Evolutionary conservation across 2,329 filamentous ascomycete genomes (phyloP).

Genomic region (Coniochaeta sp.): DNA sequence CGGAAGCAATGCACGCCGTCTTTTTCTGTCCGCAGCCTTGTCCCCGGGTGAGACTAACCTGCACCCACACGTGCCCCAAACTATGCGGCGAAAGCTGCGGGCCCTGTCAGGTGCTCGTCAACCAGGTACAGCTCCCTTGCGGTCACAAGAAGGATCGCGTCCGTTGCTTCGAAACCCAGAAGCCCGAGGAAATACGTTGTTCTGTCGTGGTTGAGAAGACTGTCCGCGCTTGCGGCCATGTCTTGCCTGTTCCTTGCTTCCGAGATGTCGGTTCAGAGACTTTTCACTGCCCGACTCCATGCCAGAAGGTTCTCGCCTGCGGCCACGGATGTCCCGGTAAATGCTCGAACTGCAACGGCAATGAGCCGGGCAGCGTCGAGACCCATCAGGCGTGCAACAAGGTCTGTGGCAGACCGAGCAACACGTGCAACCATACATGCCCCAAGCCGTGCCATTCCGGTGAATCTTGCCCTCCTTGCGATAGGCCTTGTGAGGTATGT

Average conservation of each 20-base stretch:
- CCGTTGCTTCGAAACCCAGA: conserved; percentile 25
- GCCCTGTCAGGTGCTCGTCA: conserved; percentile 26
- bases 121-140: conserved; percentile 27
- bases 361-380: conserved; percentile 23
- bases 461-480: conserved; percentile 38
- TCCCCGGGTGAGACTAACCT: conserved; percentile 30
- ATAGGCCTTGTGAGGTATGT: conserved; percentile 48
- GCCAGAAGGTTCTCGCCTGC: conserved; percentile 40
- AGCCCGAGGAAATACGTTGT: conserved; percentile 42
- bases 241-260: conserved; percentile 40
- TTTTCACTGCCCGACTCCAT: conserved; percentile 43
- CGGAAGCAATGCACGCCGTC: conserved; percentile 36
- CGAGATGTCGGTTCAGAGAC: conserved; percentile 29
- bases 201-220: conserved; percentile 31
- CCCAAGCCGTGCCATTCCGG: conserved; percentile 41
- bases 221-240: conserved; percentile 50
- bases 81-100: conserved; percentile 37
- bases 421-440: conserved; percentile 52
- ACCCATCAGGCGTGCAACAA: conserved; percentile 40
- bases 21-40: conserved; percentile 39
- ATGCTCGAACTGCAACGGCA: conserved; percentile 41
- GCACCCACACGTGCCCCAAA: conserved; percentile 35
- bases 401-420: conserved; percentile 41
- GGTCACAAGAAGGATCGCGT: conserved; percentile 26
- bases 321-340: conserved; percentile 47